phyloP scores from a whole-genome alignment of 2,329 filamentous ascomycete genomes.

The Epichloe hybrida region DNA sequence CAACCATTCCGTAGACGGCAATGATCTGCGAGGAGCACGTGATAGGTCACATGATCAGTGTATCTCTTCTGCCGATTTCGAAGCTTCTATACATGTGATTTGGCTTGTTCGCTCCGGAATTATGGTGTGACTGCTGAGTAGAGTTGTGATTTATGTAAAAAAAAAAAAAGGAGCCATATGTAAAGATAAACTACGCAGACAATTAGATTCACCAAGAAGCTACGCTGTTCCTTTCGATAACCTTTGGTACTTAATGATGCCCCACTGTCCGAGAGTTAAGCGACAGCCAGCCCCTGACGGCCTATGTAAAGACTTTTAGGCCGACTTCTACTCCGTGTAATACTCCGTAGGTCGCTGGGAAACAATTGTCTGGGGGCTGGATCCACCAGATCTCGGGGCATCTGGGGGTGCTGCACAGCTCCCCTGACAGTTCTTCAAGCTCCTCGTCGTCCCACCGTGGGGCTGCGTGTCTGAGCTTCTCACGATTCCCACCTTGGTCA shows the following conservation, averaged over 20 bases:
- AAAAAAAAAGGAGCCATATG: too few relatives aligned
- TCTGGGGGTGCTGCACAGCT: neutral
- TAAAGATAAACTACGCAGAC: neutral
- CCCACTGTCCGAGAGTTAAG: neutral
- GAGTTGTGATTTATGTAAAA: too few relatives aligned
- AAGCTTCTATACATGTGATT: too few relatives aligned
- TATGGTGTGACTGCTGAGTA: neutral
- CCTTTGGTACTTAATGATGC: neutral
- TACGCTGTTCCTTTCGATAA: neutral
- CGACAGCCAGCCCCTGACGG: neutral
- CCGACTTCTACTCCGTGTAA: too few relatives aligned
- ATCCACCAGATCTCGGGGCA: constrained; percentile 3
- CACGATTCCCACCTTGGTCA: neutral
- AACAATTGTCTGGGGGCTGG: neutral
- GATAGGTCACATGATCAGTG: neutral
- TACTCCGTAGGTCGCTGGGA: too few relatives aligned
- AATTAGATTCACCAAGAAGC: neutral
- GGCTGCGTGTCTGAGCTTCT: neutral
- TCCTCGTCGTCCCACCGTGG: neutral
- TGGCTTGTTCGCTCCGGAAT: too few relatives aligned
- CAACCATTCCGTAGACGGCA: neutral
- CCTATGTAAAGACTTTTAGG: too few relatives aligned
- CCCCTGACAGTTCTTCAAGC: too few relatives aligned
- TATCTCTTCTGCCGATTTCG: neutral
- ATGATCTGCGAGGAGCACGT: neutral